These are phyloP conservation scores for Termitomyces sp. DNA, from an alignment of 768 basidiomycete species.

Conservation along the genomic window DNA sequence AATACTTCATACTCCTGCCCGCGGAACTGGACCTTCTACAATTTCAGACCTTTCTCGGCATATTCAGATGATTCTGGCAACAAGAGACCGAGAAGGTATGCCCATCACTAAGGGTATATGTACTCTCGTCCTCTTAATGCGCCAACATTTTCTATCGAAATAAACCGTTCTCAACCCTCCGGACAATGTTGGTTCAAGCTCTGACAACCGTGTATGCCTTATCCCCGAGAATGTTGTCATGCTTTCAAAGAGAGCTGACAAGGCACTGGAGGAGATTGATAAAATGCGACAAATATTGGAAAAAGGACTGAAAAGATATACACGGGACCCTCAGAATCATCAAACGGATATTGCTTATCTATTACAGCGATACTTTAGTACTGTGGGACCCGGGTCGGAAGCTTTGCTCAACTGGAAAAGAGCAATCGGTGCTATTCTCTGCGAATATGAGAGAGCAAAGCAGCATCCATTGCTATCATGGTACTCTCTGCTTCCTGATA, in stretches of 20 bases:
- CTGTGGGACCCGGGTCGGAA: not conserved
- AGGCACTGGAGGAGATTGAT: not conserved
- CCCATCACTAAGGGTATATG: slow-evolving; percentile 1
- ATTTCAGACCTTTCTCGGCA: not conserved
- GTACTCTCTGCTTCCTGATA: slow-evolving; percentile 4
- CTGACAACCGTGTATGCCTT: not conserved
- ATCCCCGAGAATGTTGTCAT: not conserved
- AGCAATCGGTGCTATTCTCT: not conserved
- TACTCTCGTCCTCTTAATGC: not conserved
- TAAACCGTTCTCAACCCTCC: not conserved
- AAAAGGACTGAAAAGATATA: not conserved
- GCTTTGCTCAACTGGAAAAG: not conserved
- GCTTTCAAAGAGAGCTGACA: not conserved
- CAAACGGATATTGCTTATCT: not conserved
- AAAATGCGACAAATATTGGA: not conserved
- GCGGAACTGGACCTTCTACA: not conserved
- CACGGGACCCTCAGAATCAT: not conserved
- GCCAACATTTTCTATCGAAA: not conserved
- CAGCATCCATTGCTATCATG: not conserved
- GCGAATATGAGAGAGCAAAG: not conserved
- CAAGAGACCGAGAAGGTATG: not conserved
- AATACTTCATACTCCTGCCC: not conserved
- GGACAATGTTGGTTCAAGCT: not conserved
- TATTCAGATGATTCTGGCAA: not conserved
- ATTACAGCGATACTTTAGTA: not conserved